Percentiles rank a stretch among this genome's conserved stretches.
phyloP scores from a whole-genome alignment of 495 filamentous ascomycete species.

The Terfezia boudieri region DNA sequence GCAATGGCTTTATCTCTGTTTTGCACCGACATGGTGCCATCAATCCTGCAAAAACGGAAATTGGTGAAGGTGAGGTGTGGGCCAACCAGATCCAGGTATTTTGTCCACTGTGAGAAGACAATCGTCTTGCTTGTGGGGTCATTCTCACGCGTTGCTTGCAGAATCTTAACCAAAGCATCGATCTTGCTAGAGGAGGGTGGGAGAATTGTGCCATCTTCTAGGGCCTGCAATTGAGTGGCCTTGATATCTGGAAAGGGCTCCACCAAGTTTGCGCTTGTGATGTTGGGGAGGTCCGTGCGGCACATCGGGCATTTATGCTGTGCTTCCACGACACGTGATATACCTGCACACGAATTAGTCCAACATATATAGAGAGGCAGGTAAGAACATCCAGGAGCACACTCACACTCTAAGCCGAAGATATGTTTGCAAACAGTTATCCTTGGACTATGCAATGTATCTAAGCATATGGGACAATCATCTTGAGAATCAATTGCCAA shows the following conservation, averaged over 20 bases:
- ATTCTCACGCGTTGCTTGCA: slow-evolving; percentile 40
- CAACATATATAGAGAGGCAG: neutral
- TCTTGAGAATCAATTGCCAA: slow-evolving; percentile 63
- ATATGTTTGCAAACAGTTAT: slow-evolving; percentile 79
- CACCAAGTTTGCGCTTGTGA: slow-evolving; percentile 29
- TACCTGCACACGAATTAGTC: slow-evolving; percentile 16
- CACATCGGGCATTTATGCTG: slow-evolving; percentile 81
- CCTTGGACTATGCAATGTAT: slow-evolving; percentile 46
- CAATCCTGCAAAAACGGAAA: slow-evolving; percentile 51
- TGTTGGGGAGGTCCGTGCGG: slow-evolving; percentile 42
- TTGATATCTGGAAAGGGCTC: slow-evolving; percentile 23
- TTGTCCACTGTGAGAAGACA: slow-evolving; percentile 87
- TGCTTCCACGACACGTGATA: slow-evolving; percentile 52
- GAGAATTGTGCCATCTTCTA: slow-evolving; percentile 17
- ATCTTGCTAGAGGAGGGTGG: slow-evolving; percentile 42
- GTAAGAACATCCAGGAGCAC: neutral
- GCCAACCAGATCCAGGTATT: slow-evolving; percentile 61
- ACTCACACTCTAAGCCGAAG: slow-evolving; percentile 42
- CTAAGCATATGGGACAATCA: slow-evolving; percentile 66
- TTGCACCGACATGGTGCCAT: slow-evolving; percentile 52
- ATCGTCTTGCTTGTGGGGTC: slow-evolving; percentile 54
- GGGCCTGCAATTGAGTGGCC: neutral
- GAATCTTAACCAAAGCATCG: slow-evolving; percentile 55
- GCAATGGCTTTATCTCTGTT: slow-evolving; percentile 48
- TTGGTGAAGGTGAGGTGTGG: slow-evolving; percentile 38